Evolutionary conservation across 805 yeast species (phyloP), one percentile per base, ranked within the genome.

Genomic region (Priceomyces melissophilus): DNA sequence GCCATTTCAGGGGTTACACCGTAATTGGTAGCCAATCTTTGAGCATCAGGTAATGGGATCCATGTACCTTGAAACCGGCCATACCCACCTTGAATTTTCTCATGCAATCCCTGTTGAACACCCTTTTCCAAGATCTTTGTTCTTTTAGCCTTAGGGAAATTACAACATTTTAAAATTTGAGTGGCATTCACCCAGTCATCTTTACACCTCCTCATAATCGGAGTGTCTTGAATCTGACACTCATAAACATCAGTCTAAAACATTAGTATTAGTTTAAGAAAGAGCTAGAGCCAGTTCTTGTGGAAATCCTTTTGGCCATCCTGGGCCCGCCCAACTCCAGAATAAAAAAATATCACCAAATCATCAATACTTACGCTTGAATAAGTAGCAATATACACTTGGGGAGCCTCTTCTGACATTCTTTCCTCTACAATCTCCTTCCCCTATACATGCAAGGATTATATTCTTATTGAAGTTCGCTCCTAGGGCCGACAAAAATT

Each of bases 181-280:
- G 98, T 91, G 10, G 98, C 98, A 63, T 91, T 91, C 44, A 93
- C 88, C 98, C 98, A 93, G 52, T 90, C 86, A 60, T 93, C 99
- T 37, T 76, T 73, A 45, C 87, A 82, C 43, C 98, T 73, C 53
- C 98, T 78, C 98, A 93, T 93, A 11, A 85, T 81, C 20, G 90
- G 85, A 13, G 84, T 81, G 28, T 82, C 79, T 37, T 81, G 76
- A 49, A 76, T 77, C 17, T 77, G 64, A 52, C 82, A 73, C 67
- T 91, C 86, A 67, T 85, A 95, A 46, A 90, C 91, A 57, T 69
- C 75, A 32, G 70, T 68, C 75, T 69, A 44, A 10, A 17, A 45
- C 29, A 42, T 42, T 42, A 42, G 45, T 42, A 42, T 38, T 25
- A 35, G 17, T 35, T 20, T 30, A 12, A 40, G 40, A 40, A 39